phyloP scores from a whole-genome alignment of 108 stramenopile genomes.

The Hondaea fermentalgiana region DNA sequence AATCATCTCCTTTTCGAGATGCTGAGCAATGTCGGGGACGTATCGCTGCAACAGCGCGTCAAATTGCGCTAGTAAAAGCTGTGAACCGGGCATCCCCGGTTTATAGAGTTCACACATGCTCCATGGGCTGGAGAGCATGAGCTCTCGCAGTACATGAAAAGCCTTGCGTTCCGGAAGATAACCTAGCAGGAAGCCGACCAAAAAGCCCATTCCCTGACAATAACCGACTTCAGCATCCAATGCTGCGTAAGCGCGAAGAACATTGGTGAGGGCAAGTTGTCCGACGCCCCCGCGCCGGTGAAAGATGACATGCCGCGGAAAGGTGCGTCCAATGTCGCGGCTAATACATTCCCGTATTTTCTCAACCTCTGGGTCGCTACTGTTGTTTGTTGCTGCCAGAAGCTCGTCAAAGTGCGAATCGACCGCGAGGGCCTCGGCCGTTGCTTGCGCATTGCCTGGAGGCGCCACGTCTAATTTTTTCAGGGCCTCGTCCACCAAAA shows the following conservation, averaged over 20 bases:
- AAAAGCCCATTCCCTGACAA: conserved; percentile 92
- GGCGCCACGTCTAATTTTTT: neutral
- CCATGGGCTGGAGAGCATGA: neutral
- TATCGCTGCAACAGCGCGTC: conserved; percentile 58
- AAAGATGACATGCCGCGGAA: conserved; percentile 73
- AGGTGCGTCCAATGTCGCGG: conserved; percentile 76
- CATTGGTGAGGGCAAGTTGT: conserved; percentile 5
- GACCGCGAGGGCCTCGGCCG: neutral
- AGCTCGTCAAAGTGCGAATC: neutral
- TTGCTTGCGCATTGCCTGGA: neutral
- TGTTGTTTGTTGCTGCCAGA: neutral
- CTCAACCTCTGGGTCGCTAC: neutral
- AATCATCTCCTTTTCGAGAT: conserved; percentile 69
- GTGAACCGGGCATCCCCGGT: conserved; percentile 7
- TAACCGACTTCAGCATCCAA: conserved; percentile 80
- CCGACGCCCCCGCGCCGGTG: conserved; percentile 32
- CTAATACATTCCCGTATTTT: conserved; percentile 46
- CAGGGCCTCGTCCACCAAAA: neutral
- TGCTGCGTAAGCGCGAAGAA: conserved; percentile 33
- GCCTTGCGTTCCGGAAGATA: conserved; percentile 14
- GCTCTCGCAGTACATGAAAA: neutral
- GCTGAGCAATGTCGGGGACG: conserved; percentile 59
- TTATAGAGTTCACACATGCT: neutral
- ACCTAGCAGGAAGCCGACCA: conserved; percentile 23
- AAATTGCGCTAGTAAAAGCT: neutral